phyloP scores from a whole-genome alignment of 2,329 filamentous ascomycete genomes.

The Graphium sp. region DNA sequence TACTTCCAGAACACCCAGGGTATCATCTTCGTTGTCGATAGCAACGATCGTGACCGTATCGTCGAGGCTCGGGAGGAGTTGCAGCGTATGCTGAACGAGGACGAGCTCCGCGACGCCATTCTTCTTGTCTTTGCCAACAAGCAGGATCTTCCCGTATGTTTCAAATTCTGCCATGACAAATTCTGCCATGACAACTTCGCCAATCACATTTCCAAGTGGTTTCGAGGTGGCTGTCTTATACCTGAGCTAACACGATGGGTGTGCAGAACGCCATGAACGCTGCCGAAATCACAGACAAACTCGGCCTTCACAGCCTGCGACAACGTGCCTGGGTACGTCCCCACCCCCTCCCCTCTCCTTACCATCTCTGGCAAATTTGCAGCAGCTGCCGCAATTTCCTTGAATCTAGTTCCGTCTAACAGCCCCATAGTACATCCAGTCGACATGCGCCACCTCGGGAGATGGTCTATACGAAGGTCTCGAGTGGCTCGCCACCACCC shows the following conservation, averaged over 20 bases:
- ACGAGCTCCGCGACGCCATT: slow-evolving; percentile 93
- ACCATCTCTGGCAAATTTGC: too few relatives aligned
- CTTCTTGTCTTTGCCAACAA: slow-evolving; percentile 99
- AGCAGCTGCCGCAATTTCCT: slow-evolving; percentile 7
- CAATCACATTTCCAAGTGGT: slow-evolving; percentile 1
- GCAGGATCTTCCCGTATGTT: slow-evolving; percentile 90
- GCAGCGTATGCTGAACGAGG: slow-evolving; percentile 96
- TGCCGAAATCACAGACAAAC: slow-evolving; percentile 99
- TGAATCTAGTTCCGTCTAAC: slow-evolving; percentile 7
- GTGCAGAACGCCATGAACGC: slow-evolving; percentile 95
- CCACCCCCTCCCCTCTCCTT: slow-evolving; percentile 2
- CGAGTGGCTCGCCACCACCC: slow-evolving; percentile 74
- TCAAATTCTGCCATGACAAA: slow-evolving; percentile 2
- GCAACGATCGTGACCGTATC: slow-evolving; percentile 95
- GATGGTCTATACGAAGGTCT: slow-evolving; percentile 99
- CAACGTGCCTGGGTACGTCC: slow-evolving; percentile 91
- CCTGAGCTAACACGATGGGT: background rate
- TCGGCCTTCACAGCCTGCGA: slow-evolving; percentile 96
- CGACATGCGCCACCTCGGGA: slow-evolving; percentile 95
- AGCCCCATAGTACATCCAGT: slow-evolving; percentile 78
- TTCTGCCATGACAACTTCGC: background rate
- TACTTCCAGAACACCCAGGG: slow-evolving; percentile 99
- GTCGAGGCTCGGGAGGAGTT: slow-evolving; percentile 93
- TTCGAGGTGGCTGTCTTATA: slow-evolving; percentile 4
- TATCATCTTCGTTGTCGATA: slow-evolving; percentile 99